A percentile compares a stretch with the other conserved stretches of the same genome.
Evolutionary conservation across 345 rosid genomes (phyloP).

Genomic region (Tarenaya hassleriana): DNA sequence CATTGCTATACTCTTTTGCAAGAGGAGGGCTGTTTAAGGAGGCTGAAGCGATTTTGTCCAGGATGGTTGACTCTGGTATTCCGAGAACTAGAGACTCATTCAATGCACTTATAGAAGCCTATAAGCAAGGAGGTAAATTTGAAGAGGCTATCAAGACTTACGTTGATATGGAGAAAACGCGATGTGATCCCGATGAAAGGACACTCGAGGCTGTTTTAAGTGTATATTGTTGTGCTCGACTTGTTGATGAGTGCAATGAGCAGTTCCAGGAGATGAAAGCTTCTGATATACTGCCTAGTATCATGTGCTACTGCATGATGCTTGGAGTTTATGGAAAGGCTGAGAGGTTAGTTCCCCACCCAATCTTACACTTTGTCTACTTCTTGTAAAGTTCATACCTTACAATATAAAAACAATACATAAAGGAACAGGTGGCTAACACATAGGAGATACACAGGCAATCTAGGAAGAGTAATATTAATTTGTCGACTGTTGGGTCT

Average conservation of each 20-base stretch:
- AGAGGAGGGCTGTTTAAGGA: slow-evolving; percentile 82
- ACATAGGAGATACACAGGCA: too few relatives aligned
- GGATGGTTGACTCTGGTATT: slow-evolving; percentile 62
- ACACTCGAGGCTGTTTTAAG: slow-evolving; percentile 87
- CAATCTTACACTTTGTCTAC: slow-evolving; percentile 5
- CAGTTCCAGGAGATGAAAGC: slow-evolving; percentile 87
- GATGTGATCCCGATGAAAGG: slow-evolving; percentile 77
- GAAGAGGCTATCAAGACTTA: slow-evolving; percentile 91
- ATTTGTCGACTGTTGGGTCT: too few relatives aligned
- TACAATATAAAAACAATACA: not conserved
- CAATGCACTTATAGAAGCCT: slow-evolving; percentile 84
- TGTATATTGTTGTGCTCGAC: slow-evolving; percentile 77
- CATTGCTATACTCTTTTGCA: slow-evolving; percentile 71
- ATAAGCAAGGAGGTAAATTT: slow-evolving; percentile 80
- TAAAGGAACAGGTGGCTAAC: too few relatives aligned
- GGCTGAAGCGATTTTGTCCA: slow-evolving; percentile 52
- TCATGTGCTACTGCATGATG: slow-evolving; percentile 92
- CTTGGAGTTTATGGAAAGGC: slow-evolving; percentile 81
- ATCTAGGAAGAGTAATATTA: too few relatives aligned
- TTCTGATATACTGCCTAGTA: slow-evolving; percentile 69
- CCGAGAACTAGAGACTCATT: slow-evolving; percentile 64
- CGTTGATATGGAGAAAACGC: slow-evolving; percentile 78
- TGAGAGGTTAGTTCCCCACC: slow-evolving; percentile 52
- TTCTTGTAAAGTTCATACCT: slow-evolving; percentile 5
- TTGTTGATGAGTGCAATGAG: slow-evolving; percentile 85